These are phyloP conservation scores for Inga oerstediana DNA, from an alignment of 306 rosid genomes.

Conservation along the genomic window DNA sequence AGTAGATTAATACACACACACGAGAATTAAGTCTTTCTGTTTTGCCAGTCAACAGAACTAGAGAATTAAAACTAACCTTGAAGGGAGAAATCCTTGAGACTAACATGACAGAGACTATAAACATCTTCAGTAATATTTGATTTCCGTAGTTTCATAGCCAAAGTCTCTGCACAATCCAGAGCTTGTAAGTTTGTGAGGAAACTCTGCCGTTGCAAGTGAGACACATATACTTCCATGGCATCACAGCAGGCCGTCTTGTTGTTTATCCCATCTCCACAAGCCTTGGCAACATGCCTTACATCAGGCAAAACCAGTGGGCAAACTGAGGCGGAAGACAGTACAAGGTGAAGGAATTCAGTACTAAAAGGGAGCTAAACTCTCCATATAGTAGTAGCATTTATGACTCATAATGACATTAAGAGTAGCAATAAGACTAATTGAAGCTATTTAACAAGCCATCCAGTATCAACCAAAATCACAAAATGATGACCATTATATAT, in stretches of 20 bases:
- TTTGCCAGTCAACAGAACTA: constrained; percentile 10
- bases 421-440: neutral
- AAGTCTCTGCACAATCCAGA: constrained; percentile 82
- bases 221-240: constrained; percentile 83
- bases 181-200: constrained; percentile 96
- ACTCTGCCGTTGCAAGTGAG: constrained; percentile 96
- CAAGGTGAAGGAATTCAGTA: constrained; percentile 25
- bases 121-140: constrained; percentile 68
- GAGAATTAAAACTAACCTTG: constrained; percentile 71
- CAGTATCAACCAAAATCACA: constrained; percentile 1
- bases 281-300: constrained; percentile 59
- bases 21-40: constrained; percentile 10
- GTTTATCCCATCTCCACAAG: constrained; percentile 67
- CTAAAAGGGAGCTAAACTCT: constrained; percentile 9
- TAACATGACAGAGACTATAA: constrained; percentile 78
- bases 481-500: constrained; percentile 7
- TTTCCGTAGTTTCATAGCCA: constrained; percentile 73
- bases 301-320: constrained; percentile 86
- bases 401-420: neutral
- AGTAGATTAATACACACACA: constrained; percentile 27
- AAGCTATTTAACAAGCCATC: neutral
- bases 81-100: constrained; percentile 92
- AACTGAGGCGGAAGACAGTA: constrained; percentile 48
- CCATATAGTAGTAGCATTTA: constrained; percentile 10
- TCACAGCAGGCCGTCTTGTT: constrained; percentile 76